These are phyloP conservation scores for Apiospora rasikravindrae DNA, from an alignment of 2,329 filamentous ascomycete genomes.

Conservation along the genomic window DNA sequence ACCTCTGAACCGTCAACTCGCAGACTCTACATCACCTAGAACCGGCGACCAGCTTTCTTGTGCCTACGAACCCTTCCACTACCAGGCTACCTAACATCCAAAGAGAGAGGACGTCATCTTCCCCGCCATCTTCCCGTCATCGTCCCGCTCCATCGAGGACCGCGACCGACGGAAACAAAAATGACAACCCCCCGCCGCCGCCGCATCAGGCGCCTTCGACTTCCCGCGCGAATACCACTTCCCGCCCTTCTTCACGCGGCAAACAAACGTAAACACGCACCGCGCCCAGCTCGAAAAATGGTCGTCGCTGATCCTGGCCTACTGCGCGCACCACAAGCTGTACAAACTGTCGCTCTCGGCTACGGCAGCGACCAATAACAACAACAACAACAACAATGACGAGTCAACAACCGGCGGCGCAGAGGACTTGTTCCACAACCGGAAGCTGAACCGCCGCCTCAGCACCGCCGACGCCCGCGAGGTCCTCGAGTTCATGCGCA, in stretches of 20 bases:
- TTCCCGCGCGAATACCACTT: slow-evolving; percentile 74
- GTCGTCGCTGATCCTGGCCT: slow-evolving; percentile 82
- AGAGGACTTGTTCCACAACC: slow-evolving; percentile 63
- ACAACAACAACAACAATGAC: slow-evolving; percentile 43
- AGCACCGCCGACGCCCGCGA: slow-evolving; percentile 57
- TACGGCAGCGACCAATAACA: slow-evolving; percentile 39
- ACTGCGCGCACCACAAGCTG: slow-evolving; percentile 78
- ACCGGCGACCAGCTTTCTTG: not conserved
- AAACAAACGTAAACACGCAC: slow-evolving; percentile 75
- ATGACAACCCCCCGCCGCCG: slow-evolving; percentile 12
- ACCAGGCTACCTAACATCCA: not conserved
- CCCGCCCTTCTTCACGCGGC: slow-evolving; percentile 85
- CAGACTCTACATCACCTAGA: not conserved
- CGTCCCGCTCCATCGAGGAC: not conserved
- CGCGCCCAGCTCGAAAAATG: slow-evolving; percentile 83
- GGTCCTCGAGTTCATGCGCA: slow-evolving; percentile 64
- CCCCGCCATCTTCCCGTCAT: not conserved
- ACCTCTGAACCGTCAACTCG: not conserved
- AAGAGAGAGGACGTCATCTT: not conserved
- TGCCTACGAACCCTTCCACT: no score
- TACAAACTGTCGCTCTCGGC: slow-evolving; percentile 74
- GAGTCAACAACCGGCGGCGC: slow-evolving; percentile 17
- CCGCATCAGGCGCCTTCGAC: slow-evolving; percentile 43
- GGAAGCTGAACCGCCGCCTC: slow-evolving; percentile 56
- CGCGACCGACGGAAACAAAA: not conserved